phyloP scores from a whole-genome alignment of 1,139 yeast species.

The Protomyces pachydermus region DNA sequence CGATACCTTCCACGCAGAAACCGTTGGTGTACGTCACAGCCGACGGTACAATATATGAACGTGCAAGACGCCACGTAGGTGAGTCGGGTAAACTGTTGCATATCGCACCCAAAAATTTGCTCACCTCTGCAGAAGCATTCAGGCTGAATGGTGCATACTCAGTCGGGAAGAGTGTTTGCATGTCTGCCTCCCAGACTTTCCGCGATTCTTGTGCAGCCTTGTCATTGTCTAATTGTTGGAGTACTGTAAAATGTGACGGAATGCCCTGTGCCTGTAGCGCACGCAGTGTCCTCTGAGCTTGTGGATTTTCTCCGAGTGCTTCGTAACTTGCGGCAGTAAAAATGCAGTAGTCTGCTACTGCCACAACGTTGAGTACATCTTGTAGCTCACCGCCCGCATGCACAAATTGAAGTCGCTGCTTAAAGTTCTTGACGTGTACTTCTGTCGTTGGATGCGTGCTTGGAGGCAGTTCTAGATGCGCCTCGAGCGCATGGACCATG shows the following conservation, averaged over 20 bases:
- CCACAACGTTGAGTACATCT: slow-evolving; percentile 71
- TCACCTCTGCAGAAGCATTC: slow-evolving; percentile 62
- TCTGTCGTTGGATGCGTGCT: slow-evolving; percentile 40
- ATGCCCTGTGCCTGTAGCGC: slow-evolving; percentile 91
- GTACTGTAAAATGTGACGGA: slow-evolving; percentile 72
- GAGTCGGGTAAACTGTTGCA: slow-evolving; percentile 86
- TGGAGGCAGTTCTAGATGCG: slow-evolving; percentile 33
- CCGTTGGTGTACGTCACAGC: slow-evolving; percentile 47
- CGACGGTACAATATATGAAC: slow-evolving; percentile 84
- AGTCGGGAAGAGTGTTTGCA: slow-evolving; percentile 80
- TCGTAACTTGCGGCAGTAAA: slow-evolving; percentile 79
- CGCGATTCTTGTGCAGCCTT: slow-evolving; percentile 12
- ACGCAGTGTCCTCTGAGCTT: slow-evolving; percentile 82
- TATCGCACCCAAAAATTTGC: slow-evolving; percentile 64
- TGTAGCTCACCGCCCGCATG: slow-evolving; percentile 67
- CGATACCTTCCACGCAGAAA: slow-evolving; percentile 66
- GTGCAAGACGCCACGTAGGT: slow-evolving; percentile 81
- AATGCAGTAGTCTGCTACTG: slow-evolving; percentile 80
- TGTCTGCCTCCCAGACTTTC: slow-evolving; percentile 23
- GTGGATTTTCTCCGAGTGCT: slow-evolving; percentile 58
- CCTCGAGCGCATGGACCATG: slow-evolving; percentile 48
- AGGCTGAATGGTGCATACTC: slow-evolving; percentile 47
- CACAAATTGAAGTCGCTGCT: slow-evolving; percentile 66
- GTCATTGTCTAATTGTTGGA: slow-evolving; percentile 71
- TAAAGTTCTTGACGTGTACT: slow-evolving; percentile 59